These are phyloP conservation scores for Quercus agrifolia DNA, from an alignment of 306 rosid genomes.

Conservation along the genomic window DNA sequence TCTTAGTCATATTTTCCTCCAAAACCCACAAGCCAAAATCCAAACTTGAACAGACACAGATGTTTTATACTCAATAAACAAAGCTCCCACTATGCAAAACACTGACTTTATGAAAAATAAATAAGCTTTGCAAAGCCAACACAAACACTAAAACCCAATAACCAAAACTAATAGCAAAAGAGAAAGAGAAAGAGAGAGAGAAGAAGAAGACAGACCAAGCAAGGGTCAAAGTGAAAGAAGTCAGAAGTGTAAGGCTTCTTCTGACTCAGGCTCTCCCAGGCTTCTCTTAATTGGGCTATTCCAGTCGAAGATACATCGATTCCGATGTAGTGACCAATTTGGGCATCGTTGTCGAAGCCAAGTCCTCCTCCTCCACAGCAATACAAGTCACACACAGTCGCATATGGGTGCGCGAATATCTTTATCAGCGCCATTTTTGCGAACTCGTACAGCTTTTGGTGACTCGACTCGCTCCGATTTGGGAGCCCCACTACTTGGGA, in stretches of 20 bases:
- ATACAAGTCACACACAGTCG: slow-evolving; percentile 79
- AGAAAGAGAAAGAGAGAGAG: background rate
- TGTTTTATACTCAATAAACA: no score
- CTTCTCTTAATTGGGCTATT: slow-evolving; percentile 61
- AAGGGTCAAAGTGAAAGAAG: slow-evolving; percentile 81
- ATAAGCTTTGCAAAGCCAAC: no score
- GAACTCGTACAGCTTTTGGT: slow-evolving; percentile 74
- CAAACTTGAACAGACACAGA: no score
- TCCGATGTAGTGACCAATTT: slow-evolving; percentile 88
- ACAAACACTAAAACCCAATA: background rate
- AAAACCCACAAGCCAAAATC: no score
- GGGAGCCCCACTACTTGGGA: slow-evolving; percentile 29
- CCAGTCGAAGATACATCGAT: slow-evolving; percentile 74
- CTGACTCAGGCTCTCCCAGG: slow-evolving; percentile 67
- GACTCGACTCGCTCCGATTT: slow-evolving; percentile 56
- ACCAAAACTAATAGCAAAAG: no score
- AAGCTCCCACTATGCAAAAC: no score
- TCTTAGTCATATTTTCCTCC: no score
- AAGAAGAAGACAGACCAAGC: slow-evolving; percentile 40
- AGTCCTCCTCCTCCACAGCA: slow-evolving; percentile 54
- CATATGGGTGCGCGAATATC: slow-evolving; percentile 89
- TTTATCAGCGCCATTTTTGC: slow-evolving; percentile 70
- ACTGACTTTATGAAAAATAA: no score
- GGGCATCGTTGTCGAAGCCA: slow-evolving; percentile 68
- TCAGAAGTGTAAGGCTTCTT: slow-evolving; percentile 62